Conservation (phyloP, 148 eudicot genomes). For the Rhododendron vialii region DNA sequence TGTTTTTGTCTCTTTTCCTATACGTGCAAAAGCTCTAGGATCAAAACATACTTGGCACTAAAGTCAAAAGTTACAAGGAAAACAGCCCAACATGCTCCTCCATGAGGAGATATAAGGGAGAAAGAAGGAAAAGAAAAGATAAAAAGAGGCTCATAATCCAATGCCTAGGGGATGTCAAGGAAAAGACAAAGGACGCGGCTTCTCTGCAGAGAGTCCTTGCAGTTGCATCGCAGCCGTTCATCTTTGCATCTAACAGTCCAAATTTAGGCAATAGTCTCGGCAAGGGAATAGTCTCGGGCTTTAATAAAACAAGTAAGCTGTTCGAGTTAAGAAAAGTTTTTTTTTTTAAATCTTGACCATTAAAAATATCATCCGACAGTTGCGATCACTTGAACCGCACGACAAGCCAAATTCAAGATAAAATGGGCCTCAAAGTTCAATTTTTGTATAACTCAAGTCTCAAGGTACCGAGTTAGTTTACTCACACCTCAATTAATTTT, state of each 20-base stretch:
- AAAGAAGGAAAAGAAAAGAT: constrained; percentile 17
- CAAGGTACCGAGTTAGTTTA: neutral
- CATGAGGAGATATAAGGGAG: constrained; percentile 22
- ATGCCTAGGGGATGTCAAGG: constrained; percentile 13
- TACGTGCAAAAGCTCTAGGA: constrained; percentile 24
- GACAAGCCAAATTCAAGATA: no score
- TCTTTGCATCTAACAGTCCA: no score
- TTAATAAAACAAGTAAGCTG: no score
- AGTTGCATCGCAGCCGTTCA: no score
- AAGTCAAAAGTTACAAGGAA: constrained; percentile 52
- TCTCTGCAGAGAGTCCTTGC: no score
- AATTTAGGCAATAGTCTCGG: no score
- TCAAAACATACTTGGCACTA: constrained; percentile 22
- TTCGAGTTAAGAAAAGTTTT: no score
- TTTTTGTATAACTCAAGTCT: neutral
- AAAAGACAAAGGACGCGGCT: neutral
- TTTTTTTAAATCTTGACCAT: no score
- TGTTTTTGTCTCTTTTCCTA: neutral
- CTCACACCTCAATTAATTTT: neutral
- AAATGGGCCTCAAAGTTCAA: no score
- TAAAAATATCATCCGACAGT: no score
- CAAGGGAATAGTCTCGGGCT: no score
- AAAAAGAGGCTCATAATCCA: constrained; percentile 21
- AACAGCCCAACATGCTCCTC: constrained; percentile 42
- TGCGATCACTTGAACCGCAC: no score